Percentiles rank a stretch among this genome's conserved stretches.
These are phyloP conservation scores for Avena sativa DNA, from an alignment of 176 grass and related monocot genomes.

Conservation along the genomic window DNA sequence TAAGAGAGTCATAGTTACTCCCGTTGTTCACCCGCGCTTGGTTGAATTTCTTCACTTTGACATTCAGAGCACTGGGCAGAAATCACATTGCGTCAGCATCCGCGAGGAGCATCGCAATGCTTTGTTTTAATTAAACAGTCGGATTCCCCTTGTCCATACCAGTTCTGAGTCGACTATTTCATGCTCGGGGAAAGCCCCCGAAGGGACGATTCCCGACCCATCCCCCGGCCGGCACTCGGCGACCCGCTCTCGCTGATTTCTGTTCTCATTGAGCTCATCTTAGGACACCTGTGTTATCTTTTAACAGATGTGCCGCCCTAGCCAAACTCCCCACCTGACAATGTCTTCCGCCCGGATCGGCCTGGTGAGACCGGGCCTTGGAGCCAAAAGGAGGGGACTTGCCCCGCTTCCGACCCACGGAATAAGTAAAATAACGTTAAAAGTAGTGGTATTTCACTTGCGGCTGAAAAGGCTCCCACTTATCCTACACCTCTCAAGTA, in stretches of 20 bases:
- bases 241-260: slow-evolving; percentile 40
- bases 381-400: slow-evolving; percentile 26
- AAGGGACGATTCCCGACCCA: slow-evolving; percentile 20
- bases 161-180: slow-evolving; percentile 64
- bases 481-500: no score
- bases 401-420: slow-evolving; percentile 43
- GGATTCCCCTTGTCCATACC: slow-evolving; percentile 79
- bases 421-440: slow-evolving; percentile 81
- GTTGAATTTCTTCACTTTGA: slow-evolving; percentile 88
- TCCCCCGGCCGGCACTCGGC: slow-evolving; percentile 43
- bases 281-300: slow-evolving; percentile 72
- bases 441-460: slow-evolving; percentile 76
- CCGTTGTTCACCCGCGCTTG: slow-evolving; percentile 67
- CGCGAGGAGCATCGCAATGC: slow-evolving; percentile 74
- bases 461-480: neutral
- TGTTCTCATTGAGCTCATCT: slow-evolving; percentile 68
- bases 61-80: slow-evolving; percentile 80
- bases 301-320: slow-evolving; percentile 62
- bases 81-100: slow-evolving; percentile 80
- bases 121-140: slow-evolving; percentile 90
- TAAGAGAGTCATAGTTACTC: slow-evolving; percentile 96
- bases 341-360: slow-evolving; percentile 66
- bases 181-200: slow-evolving; percentile 10
- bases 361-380: neutral
- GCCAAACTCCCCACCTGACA: slow-evolving; percentile 72